Percentiles rank a stretch among this genome's conserved stretches.
Conservation (phyloP, 352 stramenopile species). For the Pythium aristosporum region DNA sequence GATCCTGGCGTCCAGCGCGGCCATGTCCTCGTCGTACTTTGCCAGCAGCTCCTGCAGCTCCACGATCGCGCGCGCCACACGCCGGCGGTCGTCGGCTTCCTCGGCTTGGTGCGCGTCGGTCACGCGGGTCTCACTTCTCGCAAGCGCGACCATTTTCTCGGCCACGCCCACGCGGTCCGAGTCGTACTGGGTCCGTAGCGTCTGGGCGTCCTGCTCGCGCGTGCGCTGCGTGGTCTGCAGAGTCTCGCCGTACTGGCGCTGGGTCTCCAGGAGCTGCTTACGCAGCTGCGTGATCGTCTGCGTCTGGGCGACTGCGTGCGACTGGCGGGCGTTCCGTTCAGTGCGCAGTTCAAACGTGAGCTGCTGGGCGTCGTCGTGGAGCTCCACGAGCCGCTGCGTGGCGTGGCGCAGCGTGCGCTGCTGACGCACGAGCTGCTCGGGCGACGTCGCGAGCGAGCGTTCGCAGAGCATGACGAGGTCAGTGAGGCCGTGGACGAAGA, state of each 20-base stretch:
- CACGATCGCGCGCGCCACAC: slow-evolving; percentile 32
- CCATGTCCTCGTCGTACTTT: slow-evolving; percentile 54
- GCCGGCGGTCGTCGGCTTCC: slow-evolving; percentile 53
- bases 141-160: slow-evolving; percentile 37
- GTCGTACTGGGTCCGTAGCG: slow-evolving; percentile 38
- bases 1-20: slow-evolving; percentile 42
- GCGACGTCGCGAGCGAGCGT: slow-evolving; percentile 38
- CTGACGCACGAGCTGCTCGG: slow-evolving; percentile 54
- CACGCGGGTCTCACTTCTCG: slow-evolving; percentile 31
- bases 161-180: slow-evolving; percentile 27
- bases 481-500: slow-evolving; percentile 37
- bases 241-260: slow-evolving; percentile 38
- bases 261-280: slow-evolving; percentile 45
- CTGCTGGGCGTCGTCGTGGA: slow-evolving; percentile 62
- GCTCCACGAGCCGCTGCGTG: slow-evolving; percentile 54
- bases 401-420: slow-evolving; percentile 39
- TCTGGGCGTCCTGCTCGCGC: slow-evolving; percentile 49
- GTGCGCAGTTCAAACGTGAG: slow-evolving; percentile 54
- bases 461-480: slow-evolving; percentile 46
- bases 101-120: slow-evolving; percentile 42
- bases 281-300: slow-evolving; percentile 38
- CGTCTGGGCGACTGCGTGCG: slow-evolving; percentile 32
- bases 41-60: slow-evolving; percentile 50
- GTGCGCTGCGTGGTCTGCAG: slow-evolving; percentile 33
- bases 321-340: slow-evolving; percentile 33